phyloP scores from a whole-genome alignment of 768 basidiomycete genomes.

The Mycena albidolilacea region DNA sequence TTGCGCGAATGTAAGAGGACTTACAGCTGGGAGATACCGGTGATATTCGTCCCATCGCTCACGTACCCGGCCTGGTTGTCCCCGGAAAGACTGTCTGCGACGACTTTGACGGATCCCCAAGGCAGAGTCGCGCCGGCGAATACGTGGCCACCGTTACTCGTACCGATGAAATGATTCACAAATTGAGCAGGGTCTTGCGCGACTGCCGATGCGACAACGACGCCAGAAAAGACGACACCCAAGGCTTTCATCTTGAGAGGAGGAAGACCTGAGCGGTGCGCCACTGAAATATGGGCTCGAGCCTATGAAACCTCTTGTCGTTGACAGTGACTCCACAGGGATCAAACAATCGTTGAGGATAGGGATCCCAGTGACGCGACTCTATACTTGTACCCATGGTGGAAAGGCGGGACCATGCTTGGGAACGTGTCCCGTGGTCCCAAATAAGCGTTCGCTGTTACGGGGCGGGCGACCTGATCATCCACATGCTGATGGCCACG shows the following conservation, averaged over 20 bases:
- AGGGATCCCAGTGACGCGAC: not conserved
- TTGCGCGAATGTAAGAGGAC: not conserved
- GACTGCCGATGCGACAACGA: slow-evolving; percentile 8
- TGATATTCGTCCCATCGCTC: slow-evolving; percentile 35
- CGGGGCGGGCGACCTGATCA: not conserved
- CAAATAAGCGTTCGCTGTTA: not conserved
- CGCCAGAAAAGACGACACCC: slow-evolving; percentile 13
- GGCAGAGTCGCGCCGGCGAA: slow-evolving; percentile 58
- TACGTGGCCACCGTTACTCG: slow-evolving; percentile 58
- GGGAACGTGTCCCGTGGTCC: not conserved
- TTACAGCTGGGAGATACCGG: slow-evolving; percentile 38
- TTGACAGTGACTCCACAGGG: not conserved
- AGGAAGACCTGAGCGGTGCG: not conserved
- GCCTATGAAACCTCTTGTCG: not conserved
- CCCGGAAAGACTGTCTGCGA: slow-evolving; percentile 49
- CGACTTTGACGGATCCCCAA: slow-evolving; percentile 59
- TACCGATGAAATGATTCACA: slow-evolving; percentile 59
- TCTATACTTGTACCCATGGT: not conserved
- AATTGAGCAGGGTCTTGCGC: slow-evolving; percentile 35
- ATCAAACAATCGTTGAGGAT: not conserved
- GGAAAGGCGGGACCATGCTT: not conserved
- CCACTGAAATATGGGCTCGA: not conserved
- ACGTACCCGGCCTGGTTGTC: slow-evolving; percentile 41
- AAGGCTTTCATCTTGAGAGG: slow-evolving; percentile 15
- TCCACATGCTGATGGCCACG: slow-evolving; percentile 1